Percentiles rank a stretch among this genome's conserved stretches.
phyloP scores from a whole-genome alignment of 2,329 filamentous ascomycete species.

The Diplocarpon mali region DNA sequence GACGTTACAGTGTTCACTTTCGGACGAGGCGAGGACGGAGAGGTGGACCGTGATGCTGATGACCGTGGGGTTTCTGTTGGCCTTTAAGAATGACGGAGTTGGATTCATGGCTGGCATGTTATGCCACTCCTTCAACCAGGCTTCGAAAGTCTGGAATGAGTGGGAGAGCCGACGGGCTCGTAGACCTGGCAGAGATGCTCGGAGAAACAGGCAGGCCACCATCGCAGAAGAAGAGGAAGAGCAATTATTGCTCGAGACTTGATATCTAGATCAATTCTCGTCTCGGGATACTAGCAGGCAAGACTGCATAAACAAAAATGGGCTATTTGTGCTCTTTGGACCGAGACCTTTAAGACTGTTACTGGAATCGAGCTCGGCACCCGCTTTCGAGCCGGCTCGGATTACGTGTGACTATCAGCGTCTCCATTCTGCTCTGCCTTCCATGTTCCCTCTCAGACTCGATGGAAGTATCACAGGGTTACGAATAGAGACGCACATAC shows the following conservation, averaged over 20 bases:
- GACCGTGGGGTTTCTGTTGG: constrained; percentile 70
- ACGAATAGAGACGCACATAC: too few species aligned
- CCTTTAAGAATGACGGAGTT: constrained; percentile 82
- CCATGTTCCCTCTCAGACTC: too few species aligned
- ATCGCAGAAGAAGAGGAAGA: constrained; percentile 11
- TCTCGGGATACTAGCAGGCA: not conserved
- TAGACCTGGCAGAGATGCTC: constrained; percentile 2
- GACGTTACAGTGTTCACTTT: constrained; percentile 41
- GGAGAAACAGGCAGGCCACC: constrained; percentile 3
- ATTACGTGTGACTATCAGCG: too few species aligned
- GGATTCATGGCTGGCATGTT: constrained; percentile 75
- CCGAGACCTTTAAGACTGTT: too few species aligned
- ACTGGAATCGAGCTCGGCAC: too few species aligned
- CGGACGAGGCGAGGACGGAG: constrained; percentile 58
- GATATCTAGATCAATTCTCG: not conserved
- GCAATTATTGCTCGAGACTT: constrained; percentile 5
- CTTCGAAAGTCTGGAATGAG: constrained; percentile 10
- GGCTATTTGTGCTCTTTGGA: too few species aligned
- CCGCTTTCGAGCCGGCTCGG: too few species aligned
- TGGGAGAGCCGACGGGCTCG: constrained; percentile 9
- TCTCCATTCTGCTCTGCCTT: too few species aligned
- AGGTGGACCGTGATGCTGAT: constrained; percentile 86
- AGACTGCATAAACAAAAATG: not conserved
- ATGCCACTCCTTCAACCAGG: constrained; percentile 58
- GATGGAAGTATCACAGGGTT: too few species aligned